These are phyloP conservation scores for Plantago elongata DNA, from an alignment of 257 asterid species.

Conservation along the genomic window DNA sequence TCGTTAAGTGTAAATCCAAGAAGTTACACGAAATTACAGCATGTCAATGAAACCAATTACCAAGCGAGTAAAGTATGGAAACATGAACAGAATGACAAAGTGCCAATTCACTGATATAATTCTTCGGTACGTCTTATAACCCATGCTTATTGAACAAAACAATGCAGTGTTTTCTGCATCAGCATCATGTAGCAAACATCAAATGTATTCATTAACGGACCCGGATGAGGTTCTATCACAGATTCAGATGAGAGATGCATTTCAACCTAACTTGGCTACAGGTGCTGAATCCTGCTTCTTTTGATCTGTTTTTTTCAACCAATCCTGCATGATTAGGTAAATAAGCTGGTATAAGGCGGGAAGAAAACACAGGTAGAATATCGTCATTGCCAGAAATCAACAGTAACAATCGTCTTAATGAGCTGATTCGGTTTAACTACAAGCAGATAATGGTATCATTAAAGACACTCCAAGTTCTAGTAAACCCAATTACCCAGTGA, in stretches of 20 bases:
- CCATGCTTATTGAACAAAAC: constrained; percentile 24
- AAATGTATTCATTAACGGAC: too few relatives aligned
- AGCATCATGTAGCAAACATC: background rate
- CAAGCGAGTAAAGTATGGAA: too few relatives aligned
- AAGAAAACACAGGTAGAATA: too few relatives aligned
- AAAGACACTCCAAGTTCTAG: too few relatives aligned
- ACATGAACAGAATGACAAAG: too few relatives aligned
- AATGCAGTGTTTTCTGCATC: background rate
- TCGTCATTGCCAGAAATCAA: too few relatives aligned
- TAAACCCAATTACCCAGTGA: too few relatives aligned
- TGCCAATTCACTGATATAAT: background rate
- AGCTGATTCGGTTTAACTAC: too few relatives aligned
- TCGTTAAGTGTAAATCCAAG: too few relatives aligned
- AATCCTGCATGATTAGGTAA: constrained; percentile 29
- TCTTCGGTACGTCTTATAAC: background rate
- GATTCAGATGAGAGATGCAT: background rate
- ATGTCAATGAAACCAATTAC: constrained; percentile 1
- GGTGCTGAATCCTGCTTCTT: constrained; percentile 38
- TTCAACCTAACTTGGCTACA: constrained; percentile 34
- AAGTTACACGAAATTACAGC: background rate
- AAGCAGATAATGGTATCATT: too few relatives aligned
- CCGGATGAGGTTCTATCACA: too few relatives aligned
- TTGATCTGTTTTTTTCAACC: constrained; percentile 38
- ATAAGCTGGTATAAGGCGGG: background rate
- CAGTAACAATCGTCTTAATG: too few relatives aligned